Percentiles rank a stretch among this genome's conserved stretches.
Conservation (phyloP, 164 flowering plant genomes). For the Liquidambar formosana region DNA sequence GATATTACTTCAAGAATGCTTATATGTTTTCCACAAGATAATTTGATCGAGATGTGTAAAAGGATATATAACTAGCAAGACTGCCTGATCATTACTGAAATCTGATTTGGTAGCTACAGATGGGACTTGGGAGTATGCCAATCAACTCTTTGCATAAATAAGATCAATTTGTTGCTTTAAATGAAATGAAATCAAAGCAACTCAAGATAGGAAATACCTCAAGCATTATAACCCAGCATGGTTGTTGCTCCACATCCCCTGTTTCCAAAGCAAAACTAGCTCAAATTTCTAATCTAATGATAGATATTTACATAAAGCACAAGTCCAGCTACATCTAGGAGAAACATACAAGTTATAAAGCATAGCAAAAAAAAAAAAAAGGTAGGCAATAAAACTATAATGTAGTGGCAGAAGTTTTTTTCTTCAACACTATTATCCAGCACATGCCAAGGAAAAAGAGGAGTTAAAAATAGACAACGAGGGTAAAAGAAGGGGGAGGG, state of each 20-base stretch:
- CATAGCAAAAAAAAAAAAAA: neutral
- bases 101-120: no score
- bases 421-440: no score
- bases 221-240: conserved; percentile 99
- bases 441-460: no score
- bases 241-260: conserved; percentile 69
- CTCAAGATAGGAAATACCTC: conserved; percentile 55
- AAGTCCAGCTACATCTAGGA: neutral
- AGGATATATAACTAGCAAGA: neutral
- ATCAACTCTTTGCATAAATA: neutral
- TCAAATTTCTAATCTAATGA: conserved; percentile 6
- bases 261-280: conserved; percentile 23
- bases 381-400: no score
- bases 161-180: neutral
- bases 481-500: no score
- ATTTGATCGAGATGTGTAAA: neutral
- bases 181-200: neutral
- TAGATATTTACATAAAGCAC: conserved; percentile 10
- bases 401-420: no score
- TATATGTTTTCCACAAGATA: neutral
- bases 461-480: no score
- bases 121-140: neutral
- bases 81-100: neutral
- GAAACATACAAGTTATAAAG: neutral
- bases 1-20: neutral